These are phyloP conservation scores for Torulaspora delbrueckii DNA, from an alignment of 805 yeast genomes.

Conservation along the genomic window DNA sequence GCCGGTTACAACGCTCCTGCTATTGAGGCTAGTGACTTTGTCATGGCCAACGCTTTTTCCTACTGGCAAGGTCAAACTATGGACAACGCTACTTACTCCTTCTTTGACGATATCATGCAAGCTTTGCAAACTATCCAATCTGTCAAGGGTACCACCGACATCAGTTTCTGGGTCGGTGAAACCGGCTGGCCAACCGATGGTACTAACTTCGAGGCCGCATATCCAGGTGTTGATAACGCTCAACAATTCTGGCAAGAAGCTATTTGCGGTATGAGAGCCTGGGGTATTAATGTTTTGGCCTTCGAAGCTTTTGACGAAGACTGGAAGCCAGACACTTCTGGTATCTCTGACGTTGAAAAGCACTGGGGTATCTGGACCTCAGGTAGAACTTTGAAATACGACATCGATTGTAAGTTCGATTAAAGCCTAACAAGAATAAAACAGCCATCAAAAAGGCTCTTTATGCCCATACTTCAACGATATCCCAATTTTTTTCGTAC, in stretches of 20 bases:
- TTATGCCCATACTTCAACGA: neutral
- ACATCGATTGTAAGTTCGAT: constrained; percentile 44
- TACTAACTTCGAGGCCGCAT: constrained; percentile 58
- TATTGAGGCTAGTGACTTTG: constrained; percentile 74
- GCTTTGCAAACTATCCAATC: constrained; percentile 86
- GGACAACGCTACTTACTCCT: constrained; percentile 79
- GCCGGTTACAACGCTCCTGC: constrained; percentile 70
- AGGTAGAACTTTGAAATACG: constrained; percentile 43
- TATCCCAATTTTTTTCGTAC: neutral
- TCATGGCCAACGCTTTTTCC: constrained; percentile 92
- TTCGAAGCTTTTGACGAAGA: constrained; percentile 95
- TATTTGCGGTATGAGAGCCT: constrained; percentile 87
- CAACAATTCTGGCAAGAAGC: constrained; percentile 79
- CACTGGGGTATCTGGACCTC: constrained; percentile 89
- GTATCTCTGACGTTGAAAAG: constrained; percentile 80
- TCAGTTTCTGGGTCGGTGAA: constrained; percentile 93
- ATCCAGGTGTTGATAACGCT: constrained; percentile 72
- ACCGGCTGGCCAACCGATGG: constrained; percentile 97
- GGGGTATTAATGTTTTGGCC: constrained; percentile 90
- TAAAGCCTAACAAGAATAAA: constrained; percentile 13
- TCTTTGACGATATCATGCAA: constrained; percentile 96
- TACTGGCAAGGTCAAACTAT: constrained; percentile 97
- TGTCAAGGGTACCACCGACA: constrained; percentile 78
- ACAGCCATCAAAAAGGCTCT: neutral
- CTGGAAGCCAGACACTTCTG: constrained; percentile 92